phyloP scores from a whole-genome alignment of 345 rosid species.

The Cardamine occulta region DNA sequence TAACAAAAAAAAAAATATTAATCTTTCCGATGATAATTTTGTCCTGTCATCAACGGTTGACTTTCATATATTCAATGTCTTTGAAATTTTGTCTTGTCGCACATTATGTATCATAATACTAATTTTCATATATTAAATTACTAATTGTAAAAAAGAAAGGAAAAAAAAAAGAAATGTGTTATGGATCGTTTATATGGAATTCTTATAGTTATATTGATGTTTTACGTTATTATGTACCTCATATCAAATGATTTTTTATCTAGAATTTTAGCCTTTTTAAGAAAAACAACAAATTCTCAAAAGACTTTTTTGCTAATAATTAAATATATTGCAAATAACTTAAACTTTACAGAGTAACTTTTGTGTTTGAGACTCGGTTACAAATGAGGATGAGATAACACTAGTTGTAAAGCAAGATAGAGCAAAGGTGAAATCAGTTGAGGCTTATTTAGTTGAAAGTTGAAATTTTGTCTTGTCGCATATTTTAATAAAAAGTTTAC shows the following conservation, averaged over 20 bases:
- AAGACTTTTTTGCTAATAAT: background rate
- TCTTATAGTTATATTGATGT: background rate
- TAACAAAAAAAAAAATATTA: too few species aligned
- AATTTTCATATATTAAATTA: background rate
- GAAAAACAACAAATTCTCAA: too few species aligned
- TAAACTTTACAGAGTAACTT: background rate
- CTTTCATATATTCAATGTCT: slow-evolving; percentile 4
- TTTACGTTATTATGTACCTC: background rate
- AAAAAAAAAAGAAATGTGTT: background rate
- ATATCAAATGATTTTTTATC: background rate
- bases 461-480: background rate
- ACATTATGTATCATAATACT: background rate
- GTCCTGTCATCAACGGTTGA: slow-evolving; percentile 1
- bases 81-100: background rate
- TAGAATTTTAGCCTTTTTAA: background rate
- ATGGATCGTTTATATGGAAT: background rate
- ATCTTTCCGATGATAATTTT: background rate
- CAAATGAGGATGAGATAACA: background rate
- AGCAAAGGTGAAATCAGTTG: background rate
- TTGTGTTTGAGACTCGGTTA: background rate
- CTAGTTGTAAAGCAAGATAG: background rate
- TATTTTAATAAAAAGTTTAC: too few species aligned
- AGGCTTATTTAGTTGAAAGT: background rate
- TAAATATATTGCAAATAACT: background rate
- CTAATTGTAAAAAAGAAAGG: background rate